These are phyloP conservation scores for Conoideocrella luteorostrata DNA, from an alignment of 2,329 filamentous ascomycete species.

Conservation along the genomic window DNA sequence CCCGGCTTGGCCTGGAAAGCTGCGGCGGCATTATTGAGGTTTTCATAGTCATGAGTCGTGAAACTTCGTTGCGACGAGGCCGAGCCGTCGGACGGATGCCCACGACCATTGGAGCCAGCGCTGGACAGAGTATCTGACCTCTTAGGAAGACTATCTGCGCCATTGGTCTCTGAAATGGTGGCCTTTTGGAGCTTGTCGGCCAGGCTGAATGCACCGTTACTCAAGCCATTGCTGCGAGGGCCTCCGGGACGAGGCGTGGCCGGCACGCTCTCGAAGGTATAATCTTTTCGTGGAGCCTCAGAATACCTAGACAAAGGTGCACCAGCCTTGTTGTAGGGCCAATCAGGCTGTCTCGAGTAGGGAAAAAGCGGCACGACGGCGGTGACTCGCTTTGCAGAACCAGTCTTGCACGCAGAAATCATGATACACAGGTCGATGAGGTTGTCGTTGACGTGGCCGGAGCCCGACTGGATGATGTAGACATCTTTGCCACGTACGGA, in stretches of 20 bases:
- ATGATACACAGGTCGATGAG: slow-evolving; percentile 96
- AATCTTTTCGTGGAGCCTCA: slow-evolving; percentile 48
- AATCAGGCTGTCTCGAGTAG: slow-evolving; percentile 91
- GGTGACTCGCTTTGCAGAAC: slow-evolving; percentile 86
- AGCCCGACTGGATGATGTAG: slow-evolving; percentile 94
- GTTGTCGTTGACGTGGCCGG: slow-evolving; percentile 90
- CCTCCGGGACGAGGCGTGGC: slow-evolving; percentile 72
- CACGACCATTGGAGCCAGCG: slow-evolving; percentile 25
- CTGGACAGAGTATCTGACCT: slow-evolving; percentile 30
- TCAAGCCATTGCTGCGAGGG: slow-evolving; percentile 57
- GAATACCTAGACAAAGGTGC: slow-evolving; percentile 74
- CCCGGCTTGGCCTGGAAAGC: slow-evolving; percentile 72
- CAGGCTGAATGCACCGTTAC: slow-evolving; percentile 61
- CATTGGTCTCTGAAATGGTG: slow-evolving; percentile 39
- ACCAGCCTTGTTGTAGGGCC: slow-evolving; percentile 93
- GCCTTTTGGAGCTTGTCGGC: slow-evolving; percentile 68
- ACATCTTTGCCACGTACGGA: slow-evolving; percentile 97
- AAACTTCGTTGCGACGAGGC: slow-evolving; percentile 41
- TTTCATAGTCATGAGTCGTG: slow-evolving; percentile 60
- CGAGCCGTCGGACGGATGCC: slow-evolving; percentile 32
- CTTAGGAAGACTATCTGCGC: slow-evolving; percentile 25
- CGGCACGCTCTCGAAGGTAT: slow-evolving; percentile 89
- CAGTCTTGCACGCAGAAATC: slow-evolving; percentile 94
- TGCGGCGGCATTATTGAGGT: slow-evolving; percentile 47
- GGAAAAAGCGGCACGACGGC: slow-evolving; percentile 93